A percentile compares a stretch with the other conserved stretches of the same genome.
Evolutionary conservation across 2,329 filamentous ascomycete genomes (phyloP).

Genomic region (Scleromitrula shiraiana): DNA sequence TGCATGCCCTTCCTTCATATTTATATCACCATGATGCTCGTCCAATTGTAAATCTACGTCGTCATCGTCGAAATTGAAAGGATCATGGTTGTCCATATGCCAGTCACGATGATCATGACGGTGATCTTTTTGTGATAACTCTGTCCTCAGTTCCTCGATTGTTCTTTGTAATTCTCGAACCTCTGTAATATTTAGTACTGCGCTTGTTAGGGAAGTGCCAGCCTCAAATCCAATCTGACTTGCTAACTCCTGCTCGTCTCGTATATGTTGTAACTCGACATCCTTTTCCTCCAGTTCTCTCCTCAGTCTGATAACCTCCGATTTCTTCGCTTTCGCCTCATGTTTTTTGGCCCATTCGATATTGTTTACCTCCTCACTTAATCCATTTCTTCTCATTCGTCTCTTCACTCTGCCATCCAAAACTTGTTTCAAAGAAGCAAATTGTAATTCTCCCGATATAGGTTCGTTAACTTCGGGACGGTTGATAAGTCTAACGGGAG

Average conservation of each 20-base stretch:
- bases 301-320: conserved; percentile 43
- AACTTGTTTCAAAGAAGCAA: conserved; percentile 45
- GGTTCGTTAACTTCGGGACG: conserved; percentile 19
- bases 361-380: conserved; percentile 51
- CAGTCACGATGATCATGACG: conserved; percentile 34
- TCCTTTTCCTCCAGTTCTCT: conserved; percentile 34
- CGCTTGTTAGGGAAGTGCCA: conserved; percentile 11
- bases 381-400: conserved; percentile 45
- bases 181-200: conserved; percentile 13
- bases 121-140: conserved; percentile 20
- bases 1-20: neutral
- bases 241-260: conserved; percentile 24
- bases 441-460: conserved; percentile 36
- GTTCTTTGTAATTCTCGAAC: conserved; percentile 26
- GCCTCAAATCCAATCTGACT: conserved; percentile 25
- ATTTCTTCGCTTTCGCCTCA: conserved; percentile 33
- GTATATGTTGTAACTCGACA: conserved; percentile 25
- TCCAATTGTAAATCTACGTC: conserved; percentile 24
- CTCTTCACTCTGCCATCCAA: conserved; percentile 50
- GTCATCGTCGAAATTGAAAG: conserved; percentile 28
- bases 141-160: conserved; percentile 21
- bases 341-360: conserved; percentile 41
- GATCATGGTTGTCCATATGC: conserved; percentile 43
- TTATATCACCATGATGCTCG: conserved; percentile 14
- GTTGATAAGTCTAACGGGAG: conserved; percentile 29